A percentile compares a stretch with the other conserved stretches of the same genome.
phyloP scores from a whole-genome alignment of 345 rosid species.

The Populus alba region DNA sequence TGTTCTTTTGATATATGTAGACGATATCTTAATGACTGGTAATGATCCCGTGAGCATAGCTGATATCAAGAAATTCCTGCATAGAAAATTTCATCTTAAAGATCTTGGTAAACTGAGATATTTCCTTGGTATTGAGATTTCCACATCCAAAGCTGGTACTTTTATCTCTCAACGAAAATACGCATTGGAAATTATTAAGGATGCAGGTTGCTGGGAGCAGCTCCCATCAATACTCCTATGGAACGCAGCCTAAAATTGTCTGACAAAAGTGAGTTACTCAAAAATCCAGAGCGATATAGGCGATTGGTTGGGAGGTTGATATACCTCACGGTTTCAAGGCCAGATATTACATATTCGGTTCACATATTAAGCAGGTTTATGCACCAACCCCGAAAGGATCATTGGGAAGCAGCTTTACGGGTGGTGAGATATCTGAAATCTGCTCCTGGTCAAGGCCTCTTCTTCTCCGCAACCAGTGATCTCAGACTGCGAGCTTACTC shows the following conservation, averaged over 20 bases:
- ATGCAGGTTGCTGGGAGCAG: not conserved
- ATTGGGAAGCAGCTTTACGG: not conserved
- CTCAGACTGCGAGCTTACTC: not conserved
- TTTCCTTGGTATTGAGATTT: constrained; percentile 5
- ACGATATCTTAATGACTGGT: constrained; percentile 1
- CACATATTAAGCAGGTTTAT: not conserved
- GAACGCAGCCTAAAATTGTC: not conserved
- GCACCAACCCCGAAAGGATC: not conserved
- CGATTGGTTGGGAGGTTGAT: constrained; percentile 1
- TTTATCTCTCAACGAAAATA: not conserved
- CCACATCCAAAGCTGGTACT: not conserved
- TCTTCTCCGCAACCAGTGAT: not conserved
- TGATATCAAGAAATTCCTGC: not conserved
- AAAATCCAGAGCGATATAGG: not conserved
- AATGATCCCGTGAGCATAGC: constrained; percentile 1
- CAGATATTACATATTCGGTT: constrained; percentile 6
- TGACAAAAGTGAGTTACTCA: constrained; percentile 1
- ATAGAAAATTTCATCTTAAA: not conserved
- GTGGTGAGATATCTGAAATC: not conserved
- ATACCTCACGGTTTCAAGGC: constrained; percentile 1
- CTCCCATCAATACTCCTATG: not conserved
- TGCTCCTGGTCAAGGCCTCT: not conserved
- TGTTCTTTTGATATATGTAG: not conserved
- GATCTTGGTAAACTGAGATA: not conserved
- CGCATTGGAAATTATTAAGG: constrained; percentile 1